Conservation (phyloP, 495 filamentous ascomycete genomes). For the Chaetomium fimeti region DNA sequence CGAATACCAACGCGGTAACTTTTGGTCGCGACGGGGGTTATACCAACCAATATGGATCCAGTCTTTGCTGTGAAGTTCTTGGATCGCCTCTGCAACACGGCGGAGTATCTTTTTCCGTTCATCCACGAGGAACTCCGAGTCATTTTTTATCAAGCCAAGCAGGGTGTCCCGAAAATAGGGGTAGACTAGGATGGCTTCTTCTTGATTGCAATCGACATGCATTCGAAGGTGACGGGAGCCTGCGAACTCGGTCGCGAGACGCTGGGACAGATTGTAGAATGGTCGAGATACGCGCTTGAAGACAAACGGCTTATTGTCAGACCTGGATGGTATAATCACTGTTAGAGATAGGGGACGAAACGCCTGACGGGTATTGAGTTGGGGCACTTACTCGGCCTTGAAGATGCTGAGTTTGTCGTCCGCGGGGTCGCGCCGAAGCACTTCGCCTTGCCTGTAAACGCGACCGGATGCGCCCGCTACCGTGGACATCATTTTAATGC, state of each 20-base stretch:
- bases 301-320: conserved; percentile 8
- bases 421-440: not conserved
- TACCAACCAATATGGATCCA: conserved; percentile 13
- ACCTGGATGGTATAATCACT: not conserved
- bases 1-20: too few species aligned
- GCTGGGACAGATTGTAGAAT: not conserved
- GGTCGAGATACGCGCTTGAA: conserved; percentile 2
- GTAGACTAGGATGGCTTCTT: conserved; percentile 3
- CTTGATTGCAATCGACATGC: not conserved
- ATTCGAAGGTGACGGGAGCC: conserved; percentile 12
- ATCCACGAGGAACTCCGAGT: not conserved
- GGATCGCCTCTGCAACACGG: conserved; percentile 9
- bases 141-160: conserved; percentile 2
- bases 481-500: conserved; percentile 13
- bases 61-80: conserved; percentile 4
- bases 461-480: conserved; percentile 5
- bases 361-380: not conserved
- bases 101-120: not conserved
- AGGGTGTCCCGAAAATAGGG: conserved; percentile 8
- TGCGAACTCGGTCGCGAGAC: conserved; percentile 3
- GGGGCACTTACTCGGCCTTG: conserved; percentile 7
- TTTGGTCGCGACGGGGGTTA: too few species aligned
- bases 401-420: conserved; percentile 1
- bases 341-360: not conserved
- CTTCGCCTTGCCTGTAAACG: conserved; percentile 3